Percentiles rank a stretch among this genome's conserved stretches.
These are phyloP conservation scores for Chlorophyllum brunneum DNA, from an alignment of 768 basidiomycete genomes.

Conservation along the genomic window DNA sequence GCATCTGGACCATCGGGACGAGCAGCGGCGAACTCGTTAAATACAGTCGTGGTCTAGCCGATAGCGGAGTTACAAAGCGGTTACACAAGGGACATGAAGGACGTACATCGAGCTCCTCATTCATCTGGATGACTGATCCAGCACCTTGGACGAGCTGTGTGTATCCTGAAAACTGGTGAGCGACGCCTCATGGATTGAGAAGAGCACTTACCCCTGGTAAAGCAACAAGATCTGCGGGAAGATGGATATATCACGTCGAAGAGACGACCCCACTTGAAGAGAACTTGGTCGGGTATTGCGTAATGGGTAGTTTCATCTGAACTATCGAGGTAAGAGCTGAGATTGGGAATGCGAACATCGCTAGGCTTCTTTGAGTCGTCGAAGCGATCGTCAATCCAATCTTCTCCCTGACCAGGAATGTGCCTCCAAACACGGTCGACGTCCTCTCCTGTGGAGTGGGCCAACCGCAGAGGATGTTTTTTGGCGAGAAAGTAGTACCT, in stretches of 20 bases:
- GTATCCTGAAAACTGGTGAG: constrained; percentile 46
- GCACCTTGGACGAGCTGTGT: constrained; percentile 73
- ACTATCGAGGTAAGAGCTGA: constrained; percentile 42
- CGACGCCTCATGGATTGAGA: background rate
- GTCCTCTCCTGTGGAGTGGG: constrained; percentile 15
- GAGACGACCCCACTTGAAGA: constrained; percentile 71
- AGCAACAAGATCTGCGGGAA: constrained; percentile 65
- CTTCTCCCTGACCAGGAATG: constrained; percentile 43
- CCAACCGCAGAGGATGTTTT: constrained; percentile 36
- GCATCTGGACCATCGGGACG: constrained; percentile 39
- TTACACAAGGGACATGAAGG: background rate
- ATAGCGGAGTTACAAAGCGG: constrained; percentile 1
- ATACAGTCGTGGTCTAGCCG: constrained; percentile 54
- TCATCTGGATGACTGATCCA: constrained; percentile 75
- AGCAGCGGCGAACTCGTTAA: constrained; percentile 49
- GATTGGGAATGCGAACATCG: constrained; percentile 12
- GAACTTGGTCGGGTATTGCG: constrained; percentile 55
- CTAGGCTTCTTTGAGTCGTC: constrained; percentile 20
- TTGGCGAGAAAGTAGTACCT: constrained; percentile 80
- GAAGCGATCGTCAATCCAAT: constrained; percentile 34
- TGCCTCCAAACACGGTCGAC: constrained; percentile 37
- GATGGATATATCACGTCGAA: constrained; percentile 78
- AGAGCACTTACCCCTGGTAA: constrained; percentile 59
- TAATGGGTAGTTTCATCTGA: constrained; percentile 21
- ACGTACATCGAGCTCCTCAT: constrained; percentile 59